Conservation (phyloP, 495 filamentous ascomycete species). For the Bacidia gigantensis region DNA sequence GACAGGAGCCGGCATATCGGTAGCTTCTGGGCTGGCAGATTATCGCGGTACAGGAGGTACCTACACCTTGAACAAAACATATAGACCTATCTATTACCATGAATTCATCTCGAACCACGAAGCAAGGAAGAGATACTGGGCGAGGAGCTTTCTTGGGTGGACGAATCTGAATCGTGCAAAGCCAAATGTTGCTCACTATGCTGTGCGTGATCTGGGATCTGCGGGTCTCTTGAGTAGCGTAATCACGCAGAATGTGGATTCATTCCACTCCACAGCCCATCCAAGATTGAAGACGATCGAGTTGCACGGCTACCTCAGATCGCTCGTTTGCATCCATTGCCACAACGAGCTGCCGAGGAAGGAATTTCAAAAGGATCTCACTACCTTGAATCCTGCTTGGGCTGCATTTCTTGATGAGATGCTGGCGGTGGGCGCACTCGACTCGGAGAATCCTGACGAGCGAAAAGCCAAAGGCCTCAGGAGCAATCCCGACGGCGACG, state of each 20-base stretch:
- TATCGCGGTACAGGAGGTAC: conserved; percentile 85
- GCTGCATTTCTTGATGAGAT: conserved; percentile 58
- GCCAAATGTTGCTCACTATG: conserved; percentile 69
- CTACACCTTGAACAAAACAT: conserved; percentile 77
- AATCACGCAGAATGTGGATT: conserved; percentile 95
- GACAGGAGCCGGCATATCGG: conserved; percentile 85
- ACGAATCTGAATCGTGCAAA: conserved; percentile 57
- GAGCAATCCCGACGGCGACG: conserved; percentile 88
- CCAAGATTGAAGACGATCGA: conserved; percentile 64
- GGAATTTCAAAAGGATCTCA: conserved; percentile 61
- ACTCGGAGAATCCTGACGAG: conserved; percentile 62
- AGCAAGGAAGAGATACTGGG: conserved; percentile 90
- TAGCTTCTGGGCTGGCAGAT: conserved; percentile 83
- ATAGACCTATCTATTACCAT: conserved; percentile 83
- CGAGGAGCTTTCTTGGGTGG: conserved; percentile 88
- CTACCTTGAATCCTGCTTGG: conserved; percentile 77
- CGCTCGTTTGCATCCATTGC: conserved; percentile 71
- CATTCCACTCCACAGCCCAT: conserved; percentile 71
- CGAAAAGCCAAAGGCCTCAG: conserved; percentile 54
- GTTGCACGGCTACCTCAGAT: conserved; percentile 78
- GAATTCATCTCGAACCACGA: conserved; percentile 77
- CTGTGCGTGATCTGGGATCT: conserved; percentile 53
- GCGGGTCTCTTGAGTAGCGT: conserved; percentile 62
- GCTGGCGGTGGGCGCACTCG: conserved; percentile 55
- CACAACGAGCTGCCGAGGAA: conserved; percentile 50